phyloP scores from a whole-genome alignment of 257 asterid genomes.

The Datura wrightii region DNA sequence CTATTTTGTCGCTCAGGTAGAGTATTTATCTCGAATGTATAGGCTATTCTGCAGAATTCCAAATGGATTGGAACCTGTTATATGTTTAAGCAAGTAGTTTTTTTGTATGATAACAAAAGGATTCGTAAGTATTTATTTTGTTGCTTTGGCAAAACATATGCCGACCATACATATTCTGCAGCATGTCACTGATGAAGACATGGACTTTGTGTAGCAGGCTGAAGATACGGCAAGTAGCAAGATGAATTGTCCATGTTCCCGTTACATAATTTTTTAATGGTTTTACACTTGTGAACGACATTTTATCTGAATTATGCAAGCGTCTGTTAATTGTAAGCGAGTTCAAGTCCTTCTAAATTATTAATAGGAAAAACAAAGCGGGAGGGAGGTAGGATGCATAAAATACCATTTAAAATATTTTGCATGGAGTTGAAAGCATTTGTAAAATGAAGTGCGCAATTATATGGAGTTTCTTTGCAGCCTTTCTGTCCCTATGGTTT shows the following conservation, averaged over 20 bases:
- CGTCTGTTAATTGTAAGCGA: neutral
- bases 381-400: neutral
- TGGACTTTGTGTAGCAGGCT: conserved; percentile 50
- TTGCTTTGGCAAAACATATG: neutral
- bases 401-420: neutral
- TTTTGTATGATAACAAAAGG: neutral
- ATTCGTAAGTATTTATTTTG: neutral
- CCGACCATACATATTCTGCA: conserved; percentile 34
- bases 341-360: neutral
- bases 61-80: conserved; percentile 43
- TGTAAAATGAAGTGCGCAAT: neutral
- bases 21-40: conserved; percentile 59
- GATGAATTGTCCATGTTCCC: conserved; percentile 32
- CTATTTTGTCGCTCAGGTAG: conserved; percentile 41
- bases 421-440: neutral
- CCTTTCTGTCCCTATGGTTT: neutral
- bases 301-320: neutral
- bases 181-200: conserved; percentile 59
- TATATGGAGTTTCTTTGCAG: neutral
- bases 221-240: conserved; percentile 51
- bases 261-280: neutral
- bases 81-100: conserved; percentile 51
- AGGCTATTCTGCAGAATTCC: conserved; percentile 48
- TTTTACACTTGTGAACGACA: neutral
- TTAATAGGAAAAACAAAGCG: neutral